Percentiles rank a stretch among this genome's conserved stretches.
Evolutionary conservation across 352 stramenopile species (phyloP).

Genomic region (Phytophthora pistaciae): DNA sequence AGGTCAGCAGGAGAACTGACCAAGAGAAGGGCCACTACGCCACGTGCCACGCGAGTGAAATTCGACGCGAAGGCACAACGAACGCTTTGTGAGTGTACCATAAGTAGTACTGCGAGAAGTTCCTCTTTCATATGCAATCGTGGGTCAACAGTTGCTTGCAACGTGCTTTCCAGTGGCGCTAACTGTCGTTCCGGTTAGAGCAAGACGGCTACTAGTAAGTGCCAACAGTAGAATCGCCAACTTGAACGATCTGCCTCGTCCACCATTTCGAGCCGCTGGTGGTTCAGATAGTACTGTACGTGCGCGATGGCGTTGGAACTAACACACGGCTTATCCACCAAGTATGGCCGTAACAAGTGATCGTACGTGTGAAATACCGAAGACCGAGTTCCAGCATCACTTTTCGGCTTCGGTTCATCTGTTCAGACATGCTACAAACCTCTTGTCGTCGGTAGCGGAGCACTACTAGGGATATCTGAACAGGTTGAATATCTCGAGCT

Average conservation of each 20-base stretch:
- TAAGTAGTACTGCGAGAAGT: neutral
- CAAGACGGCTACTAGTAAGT: too few species aligned
- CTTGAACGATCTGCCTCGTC: neutral
- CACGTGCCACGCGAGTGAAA: neutral
- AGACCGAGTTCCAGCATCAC: constrained; percentile 2
- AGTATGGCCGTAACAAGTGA: neutral
- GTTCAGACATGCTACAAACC: constrained; percentile 9
- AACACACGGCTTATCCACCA: neutral
- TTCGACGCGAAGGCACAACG: neutral
- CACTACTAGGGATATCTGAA: neutral
- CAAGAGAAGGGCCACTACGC: neutral
- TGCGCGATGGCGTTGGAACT: neutral
- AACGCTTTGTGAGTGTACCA: neutral
- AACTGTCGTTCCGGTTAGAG: neutral
- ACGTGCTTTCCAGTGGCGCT: neutral
- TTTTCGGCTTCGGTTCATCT: constrained; percentile 14
- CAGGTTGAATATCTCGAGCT: neutral
- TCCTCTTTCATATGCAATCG: neutral
- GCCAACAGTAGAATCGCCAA: too few species aligned
- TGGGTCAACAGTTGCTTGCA: neutral
- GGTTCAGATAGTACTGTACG: constrained; percentile 1
- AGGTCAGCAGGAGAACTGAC: too few species aligned
- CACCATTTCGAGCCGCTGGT: neutral
- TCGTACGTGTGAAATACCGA: constrained; percentile 2
- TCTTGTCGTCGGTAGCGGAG: neutral